Base-by-base conservation (phyloP, 2,329 filamentous ascomycete species). In the Alternaria atra region DNA sequence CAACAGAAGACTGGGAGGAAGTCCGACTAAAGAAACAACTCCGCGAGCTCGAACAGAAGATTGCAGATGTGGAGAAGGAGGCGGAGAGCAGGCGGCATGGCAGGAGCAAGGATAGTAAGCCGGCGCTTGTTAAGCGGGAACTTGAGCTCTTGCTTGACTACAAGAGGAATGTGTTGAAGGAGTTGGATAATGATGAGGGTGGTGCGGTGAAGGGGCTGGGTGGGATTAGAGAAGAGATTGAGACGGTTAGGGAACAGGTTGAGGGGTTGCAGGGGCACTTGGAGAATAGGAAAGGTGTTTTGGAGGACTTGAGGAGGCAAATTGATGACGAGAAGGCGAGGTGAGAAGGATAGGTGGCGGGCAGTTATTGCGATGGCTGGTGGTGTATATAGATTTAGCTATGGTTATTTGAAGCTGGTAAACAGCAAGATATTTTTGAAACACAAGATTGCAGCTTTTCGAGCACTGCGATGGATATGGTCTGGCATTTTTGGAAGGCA, bases 1-100 rank as follows among this genome's bases (percentile, higher is more conserved):
- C 91, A 62, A 94, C 96, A 27, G 89, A 89, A 73, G 95, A 99
- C 77, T 98, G 95, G 93, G 95, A 99, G 80, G 95, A 98, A 80
- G 95, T 98, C 44, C 88, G 94, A 55, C 85, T 99, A 67, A 94
- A 96, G 85, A 94, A 95, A 77, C 93, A 98, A 80, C 87, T 99
- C 32, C 86, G 89, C 25, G 94, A 98, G 71, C 83, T 99, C 29
- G 94, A 99, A 72, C 86, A 90, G 58, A 97, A 96, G 83, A 90
- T 97, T 64, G 88, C 90, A 35, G 90, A 91, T 60, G 90, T 97
- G 1, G 93, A 96, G 80, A 86, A 89, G 58, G 87, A 89, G 43
- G 89, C 90, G 0, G 86, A 87, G 61, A 84, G 87, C 58, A 85
- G 84, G 47, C 73, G 80, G 78, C 84, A 78, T 71, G 82, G 74